Conservation (phyloP, 768 basidiomycete species). For the Suillus brevipes region DNA sequence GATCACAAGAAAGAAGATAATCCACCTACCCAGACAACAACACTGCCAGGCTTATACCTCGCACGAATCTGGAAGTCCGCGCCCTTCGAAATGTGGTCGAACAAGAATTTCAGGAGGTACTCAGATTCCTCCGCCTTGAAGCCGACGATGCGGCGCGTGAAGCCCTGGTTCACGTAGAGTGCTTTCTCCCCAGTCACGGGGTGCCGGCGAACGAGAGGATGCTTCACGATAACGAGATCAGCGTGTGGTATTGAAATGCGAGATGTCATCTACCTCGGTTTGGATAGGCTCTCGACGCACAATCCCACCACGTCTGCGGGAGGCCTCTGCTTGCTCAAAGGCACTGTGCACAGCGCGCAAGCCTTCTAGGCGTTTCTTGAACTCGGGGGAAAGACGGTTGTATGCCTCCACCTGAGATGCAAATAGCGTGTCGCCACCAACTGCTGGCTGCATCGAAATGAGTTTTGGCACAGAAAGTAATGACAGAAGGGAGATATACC, state of each 20-base stretch:
- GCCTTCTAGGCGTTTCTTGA: slow-evolving; percentile 58
- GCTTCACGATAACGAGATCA: slow-evolving; percentile 29
- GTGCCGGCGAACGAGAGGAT: slow-evolving; percentile 57
- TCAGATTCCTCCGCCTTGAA: slow-evolving; percentile 57
- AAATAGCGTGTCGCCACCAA: slow-evolving; percentile 59
- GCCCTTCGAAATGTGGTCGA: slow-evolving; percentile 52
- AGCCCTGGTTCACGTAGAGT: slow-evolving; percentile 57
- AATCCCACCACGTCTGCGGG: slow-evolving; percentile 42
- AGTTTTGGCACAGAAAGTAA: background rate
- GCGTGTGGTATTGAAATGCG: background rate
- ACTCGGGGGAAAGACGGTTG: slow-evolving; percentile 56
- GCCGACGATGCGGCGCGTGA: slow-evolving; percentile 55
- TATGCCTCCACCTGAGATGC: slow-evolving; percentile 59
- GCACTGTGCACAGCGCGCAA: slow-evolving; percentile 58
- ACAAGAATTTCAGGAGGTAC: slow-evolving; percentile 54
- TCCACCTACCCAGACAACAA: slow-evolving; percentile 52
- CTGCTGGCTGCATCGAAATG: slow-evolving; percentile 27
- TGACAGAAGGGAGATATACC: slow-evolving; percentile 15
- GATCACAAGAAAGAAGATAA: background rate
- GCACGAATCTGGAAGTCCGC: slow-evolving; percentile 52
- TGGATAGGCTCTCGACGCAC: slow-evolving; percentile 53
- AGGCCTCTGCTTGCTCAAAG: slow-evolving; percentile 50
- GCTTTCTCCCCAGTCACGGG: slow-evolving; percentile 66
- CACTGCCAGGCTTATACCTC: slow-evolving; percentile 51
- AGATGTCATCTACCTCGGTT: slow-evolving; percentile 34